phyloP scores from a whole-genome alignment of 2,329 filamentous ascomycete species.

The Alternaria incomplexa region DNA sequence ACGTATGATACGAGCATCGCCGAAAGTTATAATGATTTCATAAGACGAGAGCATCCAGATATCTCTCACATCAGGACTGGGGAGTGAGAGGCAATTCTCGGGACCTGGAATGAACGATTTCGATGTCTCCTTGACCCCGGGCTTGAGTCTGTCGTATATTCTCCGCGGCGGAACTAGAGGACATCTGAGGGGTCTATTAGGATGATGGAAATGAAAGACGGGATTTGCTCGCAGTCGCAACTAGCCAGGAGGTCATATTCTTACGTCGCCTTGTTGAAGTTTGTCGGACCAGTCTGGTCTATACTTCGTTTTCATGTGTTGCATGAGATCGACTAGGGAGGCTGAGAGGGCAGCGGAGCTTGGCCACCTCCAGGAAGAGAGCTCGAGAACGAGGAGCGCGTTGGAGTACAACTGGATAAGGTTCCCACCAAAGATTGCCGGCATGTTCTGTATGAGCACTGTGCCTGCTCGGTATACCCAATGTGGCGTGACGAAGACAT shows the following conservation, averaged over 20 bases:
- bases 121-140: not conserved
- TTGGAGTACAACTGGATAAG: conserved; percentile 46
- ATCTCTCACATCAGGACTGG: not conserved
- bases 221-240: not conserved
- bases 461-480: conserved; percentile 45
- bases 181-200: conserved; percentile 9
- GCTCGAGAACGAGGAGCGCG: conserved; percentile 41
- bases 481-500: conserved; percentile 43
- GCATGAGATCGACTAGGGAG: conserved; percentile 40
- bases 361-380: conserved; percentile 44
- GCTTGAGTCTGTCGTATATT: not conserved
- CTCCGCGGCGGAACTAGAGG: not conserved
- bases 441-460: conserved; percentile 42
- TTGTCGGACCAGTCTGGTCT: conserved; percentile 36
- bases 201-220: conserved; percentile 1
- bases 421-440: conserved; percentile 35
- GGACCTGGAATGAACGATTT: not conserved
- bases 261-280: conserved; percentile 34
- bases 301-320: conserved; percentile 40
- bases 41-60: not conserved
- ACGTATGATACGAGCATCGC: not conserved
- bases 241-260: conserved; percentile 26
- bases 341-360: conserved; percentile 37
- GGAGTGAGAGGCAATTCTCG: not conserved
- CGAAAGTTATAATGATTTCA: not conserved